Conservation (phyloP, 495 filamentous ascomycete genomes). For the Lasiosphaeriaceae sp. region DNA sequence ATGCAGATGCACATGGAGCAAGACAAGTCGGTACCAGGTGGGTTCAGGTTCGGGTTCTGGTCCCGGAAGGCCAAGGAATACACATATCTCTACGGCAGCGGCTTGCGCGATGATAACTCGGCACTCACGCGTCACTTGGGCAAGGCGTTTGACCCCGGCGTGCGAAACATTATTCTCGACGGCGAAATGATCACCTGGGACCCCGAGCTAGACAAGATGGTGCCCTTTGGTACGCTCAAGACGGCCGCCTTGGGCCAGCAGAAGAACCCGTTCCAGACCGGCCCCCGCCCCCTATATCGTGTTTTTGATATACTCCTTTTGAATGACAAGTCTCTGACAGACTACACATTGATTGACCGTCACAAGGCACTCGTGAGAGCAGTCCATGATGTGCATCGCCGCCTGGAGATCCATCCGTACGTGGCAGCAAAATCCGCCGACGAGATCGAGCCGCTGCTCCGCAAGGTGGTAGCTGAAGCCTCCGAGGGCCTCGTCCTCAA, state of each 20-base stretch:
- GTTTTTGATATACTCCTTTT: slow-evolving; percentile 91
- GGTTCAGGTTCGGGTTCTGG: slow-evolving; percentile 82
- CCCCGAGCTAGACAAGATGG: slow-evolving; percentile 74
- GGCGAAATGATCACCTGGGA: slow-evolving; percentile 99
- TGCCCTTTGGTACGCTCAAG: slow-evolving; percentile 90
- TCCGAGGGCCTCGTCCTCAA: slow-evolving; percentile 93
- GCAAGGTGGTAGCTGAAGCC: slow-evolving; percentile 79
- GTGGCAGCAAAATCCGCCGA: slow-evolving; percentile 58
- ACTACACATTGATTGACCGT: slow-evolving; percentile 79
- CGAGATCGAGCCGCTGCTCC: slow-evolving; percentile 73
- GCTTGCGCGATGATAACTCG: slow-evolving; percentile 69
- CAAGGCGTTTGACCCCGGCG: slow-evolving; percentile 71
- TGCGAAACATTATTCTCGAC: slow-evolving; percentile 83
- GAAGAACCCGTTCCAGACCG: slow-evolving; percentile 67
- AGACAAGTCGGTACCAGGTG: slow-evolving; percentile 62
- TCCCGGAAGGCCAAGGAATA: slow-evolving; percentile 96
- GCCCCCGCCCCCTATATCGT: slow-evolving; percentile 72
- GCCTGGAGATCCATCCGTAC: slow-evolving; percentile 81
- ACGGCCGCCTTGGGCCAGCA: slow-evolving; percentile 81
- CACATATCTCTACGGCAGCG: slow-evolving; percentile 84
- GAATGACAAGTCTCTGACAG: slow-evolving; percentile 73
- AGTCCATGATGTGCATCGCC: slow-evolving; percentile 61
- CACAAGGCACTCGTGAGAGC: slow-evolving; percentile 67
- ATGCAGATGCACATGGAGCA: slow-evolving; percentile 94
- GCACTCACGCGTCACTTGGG: slow-evolving; percentile 76